Evolutionary conservation across 2,329 filamentous ascomycete genomes (phyloP).

Genomic region (Xylariaceae sp.): DNA sequence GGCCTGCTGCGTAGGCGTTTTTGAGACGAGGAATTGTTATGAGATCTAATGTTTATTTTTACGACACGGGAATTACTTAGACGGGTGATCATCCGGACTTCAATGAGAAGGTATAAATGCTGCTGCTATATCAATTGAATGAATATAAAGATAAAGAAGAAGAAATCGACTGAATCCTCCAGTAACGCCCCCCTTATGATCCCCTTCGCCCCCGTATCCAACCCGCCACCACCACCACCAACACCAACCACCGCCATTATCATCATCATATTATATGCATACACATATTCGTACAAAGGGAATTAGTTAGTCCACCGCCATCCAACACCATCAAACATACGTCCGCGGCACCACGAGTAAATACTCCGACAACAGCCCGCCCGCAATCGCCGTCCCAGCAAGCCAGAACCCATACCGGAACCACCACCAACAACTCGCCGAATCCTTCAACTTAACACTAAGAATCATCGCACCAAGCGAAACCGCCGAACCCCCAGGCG

Average conservation of each 20-base stretch:
- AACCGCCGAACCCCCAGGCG: conserved; percentile 23
- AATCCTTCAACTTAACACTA: conserved; percentile 28
- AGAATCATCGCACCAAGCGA: conserved; percentile 29
- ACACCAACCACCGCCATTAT: too few relatives aligned
- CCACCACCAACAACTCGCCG: conserved; percentile 32
- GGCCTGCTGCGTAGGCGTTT: conserved; percentile 17
- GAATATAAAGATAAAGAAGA: background rate
- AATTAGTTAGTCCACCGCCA: conserved; percentile 25
- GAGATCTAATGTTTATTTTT: too few relatives aligned
- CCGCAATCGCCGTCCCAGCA: conserved; percentile 28
- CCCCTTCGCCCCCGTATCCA: too few relatives aligned
- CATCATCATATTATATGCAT: background rate
- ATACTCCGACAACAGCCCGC: conserved; percentile 24
- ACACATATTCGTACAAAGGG: conserved; percentile 10
- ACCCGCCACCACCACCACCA: too few relatives aligned
- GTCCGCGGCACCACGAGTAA: conserved; percentile 7
- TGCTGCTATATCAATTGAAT: background rate
- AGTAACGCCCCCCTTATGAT: too few relatives aligned
- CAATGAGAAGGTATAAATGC: background rate
- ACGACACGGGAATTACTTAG: background rate
- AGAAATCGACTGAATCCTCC: background rate
- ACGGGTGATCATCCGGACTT: background rate
- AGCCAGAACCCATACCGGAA: conserved; percentile 32
- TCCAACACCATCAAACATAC: conserved; percentile 23
- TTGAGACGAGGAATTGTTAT: background rate